These are phyloP conservation scores for Thalia dealbata DNA, from an alignment of 176 grass and related monocot genomes.

Conservation along the genomic window DNA sequence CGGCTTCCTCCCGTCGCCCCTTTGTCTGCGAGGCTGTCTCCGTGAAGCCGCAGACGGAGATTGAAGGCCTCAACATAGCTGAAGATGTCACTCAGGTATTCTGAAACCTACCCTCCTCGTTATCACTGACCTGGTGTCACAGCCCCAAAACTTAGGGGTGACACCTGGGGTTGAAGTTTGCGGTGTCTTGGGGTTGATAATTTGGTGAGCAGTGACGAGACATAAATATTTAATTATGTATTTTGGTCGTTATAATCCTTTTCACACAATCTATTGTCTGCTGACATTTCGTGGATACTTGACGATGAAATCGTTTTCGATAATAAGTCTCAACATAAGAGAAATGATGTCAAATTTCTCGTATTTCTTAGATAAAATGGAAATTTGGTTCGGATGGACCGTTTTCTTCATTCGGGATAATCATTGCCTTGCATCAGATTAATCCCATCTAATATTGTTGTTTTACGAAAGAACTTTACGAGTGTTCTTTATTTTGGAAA, in stretches of 20 bases:
- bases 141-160: too few species aligned
- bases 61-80: conserved; percentile 85
- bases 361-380: not conserved
- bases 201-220: too few species aligned
- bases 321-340: not conserved
- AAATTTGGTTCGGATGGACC: not conserved
- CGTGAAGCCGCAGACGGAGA: conserved; percentile 24
- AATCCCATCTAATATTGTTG: not conserved
- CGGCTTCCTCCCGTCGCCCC: conserved; percentile 1
- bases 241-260: not conserved
- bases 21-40: conserved; percentile 41
- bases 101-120: not conserved
- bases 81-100: conserved; percentile 72
- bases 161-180: not conserved
- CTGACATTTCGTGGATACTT: not conserved
- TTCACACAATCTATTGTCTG: not conserved
- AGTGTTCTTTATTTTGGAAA: too few species aligned
- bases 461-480: not conserved
- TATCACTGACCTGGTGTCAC: not conserved
- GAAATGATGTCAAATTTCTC: not conserved
- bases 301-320: not conserved
- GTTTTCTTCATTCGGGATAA: not conserved
- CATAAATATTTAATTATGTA: not conserved
- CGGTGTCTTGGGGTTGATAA: too few species aligned
- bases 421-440: not conserved